A percentile compares a stretch with the other conserved stretches of the same genome.
These are phyloP conservation scores for Sanghuangporus weigelae DNA, from an alignment of 1,284 basidiomycete species.

Conservation along the genomic window DNA sequence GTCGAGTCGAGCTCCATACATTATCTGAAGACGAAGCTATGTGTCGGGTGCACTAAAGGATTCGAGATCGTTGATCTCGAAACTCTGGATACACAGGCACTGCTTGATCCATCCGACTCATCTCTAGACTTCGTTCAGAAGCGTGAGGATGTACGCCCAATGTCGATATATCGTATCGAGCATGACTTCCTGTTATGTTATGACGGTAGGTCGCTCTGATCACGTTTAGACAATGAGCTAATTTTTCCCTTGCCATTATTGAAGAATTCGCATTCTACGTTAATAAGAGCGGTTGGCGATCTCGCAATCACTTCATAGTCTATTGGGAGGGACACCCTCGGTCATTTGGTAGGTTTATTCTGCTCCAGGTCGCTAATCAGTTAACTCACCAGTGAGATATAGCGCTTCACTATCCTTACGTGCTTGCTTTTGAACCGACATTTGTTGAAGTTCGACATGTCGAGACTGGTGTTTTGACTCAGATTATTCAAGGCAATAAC, in stretches of 20 bases:
- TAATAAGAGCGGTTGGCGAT: constrained; percentile 93
- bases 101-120: constrained; percentile 90
- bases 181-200: constrained; percentile 98
- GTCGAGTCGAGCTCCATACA: constrained; percentile 96
- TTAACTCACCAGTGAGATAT: constrained; percentile 16
- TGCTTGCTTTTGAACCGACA: constrained; percentile 93
- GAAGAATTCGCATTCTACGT: constrained; percentile 98
- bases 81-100: constrained; percentile 93
- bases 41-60: constrained; percentile 96
- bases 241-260: neutral
- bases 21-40: constrained; percentile 96
- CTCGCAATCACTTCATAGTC: constrained; percentile 89
- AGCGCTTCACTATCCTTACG: constrained; percentile 97
- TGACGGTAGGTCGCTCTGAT: constrained; percentile 64
- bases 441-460: constrained; percentile 98
- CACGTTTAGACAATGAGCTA: neutral
- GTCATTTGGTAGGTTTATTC: constrained; percentile 72
- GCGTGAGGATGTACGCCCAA: constrained; percentile 84
- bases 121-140: constrained; percentile 93
- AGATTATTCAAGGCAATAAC: constrained; percentile 93
- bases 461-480: constrained; percentile 86
- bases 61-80: constrained; percentile 99
- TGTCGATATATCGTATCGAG: constrained; percentile 96
- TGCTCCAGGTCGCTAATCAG: neutral
- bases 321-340: constrained; percentile 96